Base-by-base conservation (phyloP, 1,284 basidiomycete species). In the Ceratobasidium sp. region DNA sequence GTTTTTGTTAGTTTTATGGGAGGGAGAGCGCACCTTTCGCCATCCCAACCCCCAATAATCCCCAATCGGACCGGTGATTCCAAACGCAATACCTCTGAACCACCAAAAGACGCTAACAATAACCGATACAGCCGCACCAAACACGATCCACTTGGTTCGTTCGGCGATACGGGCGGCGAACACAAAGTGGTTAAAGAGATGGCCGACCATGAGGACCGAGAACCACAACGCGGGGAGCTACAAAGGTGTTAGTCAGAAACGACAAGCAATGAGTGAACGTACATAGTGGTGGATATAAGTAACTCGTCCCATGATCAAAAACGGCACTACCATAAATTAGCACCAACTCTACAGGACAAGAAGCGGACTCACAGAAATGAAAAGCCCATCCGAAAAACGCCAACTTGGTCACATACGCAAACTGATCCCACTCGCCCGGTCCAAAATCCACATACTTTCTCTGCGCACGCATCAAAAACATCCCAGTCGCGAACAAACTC, bases 211-310 rank as follows among this genome's bases (percentile, higher is more conserved):
- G 66, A 99, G 79, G 50, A 98, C 93, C 2, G 95, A 86, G 80
- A 99, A 99, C 82, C 95, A 98, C 13, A 98, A 81, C 0, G 96
- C 96, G 1, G 96, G 96, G 5, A 99, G 87, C 89, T 92, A 73
- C 1, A 47, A 19, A 33, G 69, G n/a, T 56, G 25, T 27, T 69
- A 25, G 46, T 71, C 27, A 23, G 54, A 25, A 19, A 25, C 23
- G 13, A 54, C 23, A 29, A 36, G 25, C 9, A 49, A 23, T 19
- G 30, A 49, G 25, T 16, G 39, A 21, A 81, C 88, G 68, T 73
- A 90, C 88, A 75, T 93, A 94, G 80, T 95, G 93, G 77, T 95
- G 93, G 13, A 95, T 79, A 73, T 95, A 95, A 46, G 92, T 95
- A 1, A 94, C 83, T 73, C 95, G 89, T 30, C 92, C 94, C 95